Evolutionary conservation across 75 land plant genomes (phyloP), one percentile per base, ranked within the genome.

Genomic region (Pinus tabuliformis): DNA sequence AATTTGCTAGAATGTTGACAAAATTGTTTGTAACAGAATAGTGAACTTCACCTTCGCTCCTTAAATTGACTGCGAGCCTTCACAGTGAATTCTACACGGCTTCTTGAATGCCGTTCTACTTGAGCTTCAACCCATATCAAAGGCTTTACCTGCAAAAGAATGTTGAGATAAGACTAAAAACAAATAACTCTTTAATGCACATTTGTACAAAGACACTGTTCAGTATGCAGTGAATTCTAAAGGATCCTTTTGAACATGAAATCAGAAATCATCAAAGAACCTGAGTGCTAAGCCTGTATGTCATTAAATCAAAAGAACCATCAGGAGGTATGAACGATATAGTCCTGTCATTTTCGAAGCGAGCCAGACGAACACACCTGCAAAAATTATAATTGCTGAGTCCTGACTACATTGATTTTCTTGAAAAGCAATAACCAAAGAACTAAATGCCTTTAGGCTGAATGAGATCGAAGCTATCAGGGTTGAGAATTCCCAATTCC

Each of bases 41-140:
- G 6, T 18, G 62, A 60, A 59, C 24, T 54, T 60, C 20, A 60
- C 62, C 98, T 95, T 3, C 98, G 87, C 84, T 95, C 98, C 80
- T 92, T 95, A 80, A 89, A 95, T 80, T 95, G 96, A 78, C 96
- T 95, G 61, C 98, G 76, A 16, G 98, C 93, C 77, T 93, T 95
- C 57, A 95, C 93, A 80, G 82, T 86, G 21, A 87, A 85, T 82
- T 93, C 98, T 68, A 95, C 83, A 66, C 96, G 90, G 74, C 96
- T 93, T 80, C 91, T 87, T 72, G 96, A 95, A 83, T 95, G 98
- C 36, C 79, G 82, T 75, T 93, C 96, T 63, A 93, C 92, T 80
- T 95, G 95, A 78, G 98, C 98, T 76, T 95, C 98, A 63, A 95
- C 98, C 98, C 98, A 93, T 56, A 93, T 95, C 52, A 93, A 76